Evolutionary conservation across 345 rosid genomes (phyloP).

Genomic region (Stellera chamaejasme): DNA sequence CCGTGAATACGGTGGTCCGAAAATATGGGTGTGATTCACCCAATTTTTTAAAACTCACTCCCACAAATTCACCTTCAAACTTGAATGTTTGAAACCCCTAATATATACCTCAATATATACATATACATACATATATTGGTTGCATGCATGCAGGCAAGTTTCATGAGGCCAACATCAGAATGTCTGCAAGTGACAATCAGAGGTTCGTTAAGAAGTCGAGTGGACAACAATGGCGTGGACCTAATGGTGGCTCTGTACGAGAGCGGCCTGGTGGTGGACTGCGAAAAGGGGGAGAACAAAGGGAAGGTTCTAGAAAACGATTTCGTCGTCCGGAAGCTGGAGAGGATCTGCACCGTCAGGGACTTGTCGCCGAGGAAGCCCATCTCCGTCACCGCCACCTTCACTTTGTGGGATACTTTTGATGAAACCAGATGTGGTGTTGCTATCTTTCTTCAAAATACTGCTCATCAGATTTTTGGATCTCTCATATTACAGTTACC

Average conservation of each 20-base stretch:
- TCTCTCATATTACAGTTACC: constrained; percentile 61
- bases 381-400: constrained; percentile 56
- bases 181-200: constrained; percentile 46
- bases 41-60: no score
- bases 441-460: constrained; percentile 59
- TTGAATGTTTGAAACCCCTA: no score
- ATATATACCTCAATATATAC: no score
- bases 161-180: constrained; percentile 54
- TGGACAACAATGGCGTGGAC: constrained; percentile 46
- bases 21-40: no score
- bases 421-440: constrained; percentile 55
- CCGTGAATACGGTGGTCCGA: no score
- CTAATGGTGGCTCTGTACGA: constrained; percentile 81
- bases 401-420: constrained; percentile 72
- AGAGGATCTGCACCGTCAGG: constrained; percentile 60
- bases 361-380: constrained; percentile 51
- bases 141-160: constrained; percentile 37
- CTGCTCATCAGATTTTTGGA: constrained; percentile 58
- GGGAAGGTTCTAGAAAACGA: constrained; percentile 70
- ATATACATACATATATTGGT: no score
- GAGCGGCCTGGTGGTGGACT: constrained; percentile 58
- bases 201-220: constrained; percentile 46
- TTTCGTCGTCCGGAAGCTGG: constrained; percentile 67
- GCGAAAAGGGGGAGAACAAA: constrained; percentile 63
- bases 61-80: no score